A percentile compares a stretch with the other conserved stretches of the same genome.
Conservation (phyloP, 805 yeast species). For the Danielia oregonensis region DNA sequence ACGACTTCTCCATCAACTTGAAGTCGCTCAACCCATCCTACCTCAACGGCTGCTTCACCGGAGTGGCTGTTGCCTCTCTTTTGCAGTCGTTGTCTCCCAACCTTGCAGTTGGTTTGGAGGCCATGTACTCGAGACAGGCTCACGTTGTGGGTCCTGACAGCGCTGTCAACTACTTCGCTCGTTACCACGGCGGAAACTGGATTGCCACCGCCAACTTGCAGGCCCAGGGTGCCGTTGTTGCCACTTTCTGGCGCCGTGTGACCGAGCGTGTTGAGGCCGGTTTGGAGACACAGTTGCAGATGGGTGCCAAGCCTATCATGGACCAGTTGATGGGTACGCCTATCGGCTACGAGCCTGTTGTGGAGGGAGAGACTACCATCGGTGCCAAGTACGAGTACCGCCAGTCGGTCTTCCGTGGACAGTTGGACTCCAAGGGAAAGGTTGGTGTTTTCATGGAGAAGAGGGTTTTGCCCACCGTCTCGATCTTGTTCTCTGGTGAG, state of each 20-base stretch:
- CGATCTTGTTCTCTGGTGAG: conserved; percentile 86
- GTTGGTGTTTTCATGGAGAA: conserved; percentile 89
- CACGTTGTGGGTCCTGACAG: conserved; percentile 77
- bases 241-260: conserved; percentile 92
- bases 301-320: conserved; percentile 68
- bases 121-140: conserved; percentile 78
- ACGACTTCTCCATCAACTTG: conserved; percentile 83
- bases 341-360: conserved; percentile 75
- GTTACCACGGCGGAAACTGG: conserved; percentile 88
- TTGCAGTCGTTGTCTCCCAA: conserved; percentile 84
- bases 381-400: conserved; percentile 99
- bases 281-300: conserved; percentile 78
- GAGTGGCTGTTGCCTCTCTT: conserved; percentile 88
- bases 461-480: conserved; percentile 86
- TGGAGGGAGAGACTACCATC: conserved; percentile 88
- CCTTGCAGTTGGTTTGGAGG: conserved; percentile 86
- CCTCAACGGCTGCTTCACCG: conserved; percentile 72
- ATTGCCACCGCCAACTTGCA: conserved; percentile 90
- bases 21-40: conserved; percentile 88
- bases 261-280: conserved; percentile 94
- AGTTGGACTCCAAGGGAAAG: conserved; percentile 86
- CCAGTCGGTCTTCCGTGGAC: conserved; percentile 93
- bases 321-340: conserved; percentile 75
- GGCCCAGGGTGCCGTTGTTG: conserved; percentile 85
- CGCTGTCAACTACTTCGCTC: conserved; percentile 82